phyloP scores from a whole-genome alignment of 441 rosid genomes.

The Populus tomentosa region DNA sequence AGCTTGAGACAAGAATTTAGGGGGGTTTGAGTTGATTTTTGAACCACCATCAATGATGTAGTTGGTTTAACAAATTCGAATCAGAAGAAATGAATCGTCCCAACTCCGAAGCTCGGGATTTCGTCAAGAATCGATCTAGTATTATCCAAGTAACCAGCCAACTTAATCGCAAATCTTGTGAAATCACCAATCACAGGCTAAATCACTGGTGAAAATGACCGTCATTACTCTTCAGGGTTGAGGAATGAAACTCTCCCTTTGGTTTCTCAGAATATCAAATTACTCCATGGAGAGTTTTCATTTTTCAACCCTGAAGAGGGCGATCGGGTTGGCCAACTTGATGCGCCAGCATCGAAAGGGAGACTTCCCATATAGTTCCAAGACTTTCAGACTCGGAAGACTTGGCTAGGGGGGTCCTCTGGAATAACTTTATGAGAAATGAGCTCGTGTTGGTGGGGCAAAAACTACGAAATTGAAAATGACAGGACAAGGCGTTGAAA shows the following conservation, averaged over 20 bases:
- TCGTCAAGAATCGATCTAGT: neutral
- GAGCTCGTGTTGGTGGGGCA: neutral
- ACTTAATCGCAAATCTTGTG: neutral
- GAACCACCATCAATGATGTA: neutral
- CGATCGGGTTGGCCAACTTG: no score
- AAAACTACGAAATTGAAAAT: neutral
- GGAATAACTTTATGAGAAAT: neutral
- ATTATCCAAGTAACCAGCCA: neutral
- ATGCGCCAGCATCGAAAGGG: neutral
- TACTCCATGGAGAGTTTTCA: no score
- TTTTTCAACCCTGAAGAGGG: no score
- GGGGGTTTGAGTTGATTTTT: neutral
- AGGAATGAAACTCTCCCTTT: no score
- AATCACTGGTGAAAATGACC: neutral
- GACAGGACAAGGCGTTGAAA: neutral
- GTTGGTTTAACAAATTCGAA: neutral
- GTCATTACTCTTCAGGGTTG: no score
- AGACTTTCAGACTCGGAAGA: neutral
- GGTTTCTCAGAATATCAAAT: no score
- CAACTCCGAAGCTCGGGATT: neutral
- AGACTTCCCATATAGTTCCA: neutral
- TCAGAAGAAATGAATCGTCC: neutral
- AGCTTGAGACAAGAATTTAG: neutral
- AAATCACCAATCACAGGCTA: neutral
- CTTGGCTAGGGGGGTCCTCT: neutral